Evolutionary conservation across 106 monocot species (phyloP).

Genomic region (Alisma plantagoaquatica): DNA sequence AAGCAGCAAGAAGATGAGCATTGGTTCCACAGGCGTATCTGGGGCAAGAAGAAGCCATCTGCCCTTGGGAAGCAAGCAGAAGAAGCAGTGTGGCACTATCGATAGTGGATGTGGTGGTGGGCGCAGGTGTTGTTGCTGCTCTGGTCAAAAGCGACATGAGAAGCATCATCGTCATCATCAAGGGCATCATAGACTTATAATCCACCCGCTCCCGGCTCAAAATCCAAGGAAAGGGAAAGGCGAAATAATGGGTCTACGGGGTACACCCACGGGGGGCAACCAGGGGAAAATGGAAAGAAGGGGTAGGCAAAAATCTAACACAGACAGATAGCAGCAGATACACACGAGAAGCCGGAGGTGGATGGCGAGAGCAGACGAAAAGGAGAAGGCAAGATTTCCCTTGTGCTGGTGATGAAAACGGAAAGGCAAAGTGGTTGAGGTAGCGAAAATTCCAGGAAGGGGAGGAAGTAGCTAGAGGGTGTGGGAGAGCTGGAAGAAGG

Average conservation of each 20-base stretch:
- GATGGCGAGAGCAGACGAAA: background rate
- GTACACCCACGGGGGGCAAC: too few species aligned
- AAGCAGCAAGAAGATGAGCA: background rate
- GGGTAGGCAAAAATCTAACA: too few species aligned
- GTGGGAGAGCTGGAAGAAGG: background rate
- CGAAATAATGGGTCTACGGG: background rate
- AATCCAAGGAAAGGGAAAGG: constrained; percentile 9
- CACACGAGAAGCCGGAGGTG: too few species aligned
- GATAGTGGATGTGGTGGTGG: background rate
- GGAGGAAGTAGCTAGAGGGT: background rate
- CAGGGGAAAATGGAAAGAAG: too few species aligned
- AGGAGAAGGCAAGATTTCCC: background rate
- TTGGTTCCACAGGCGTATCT: too few species aligned
- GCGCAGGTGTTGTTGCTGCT: background rate
- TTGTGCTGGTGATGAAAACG: background rate
- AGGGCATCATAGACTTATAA: constrained; percentile 3
- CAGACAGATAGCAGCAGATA: too few species aligned
- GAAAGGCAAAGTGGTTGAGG: background rate
- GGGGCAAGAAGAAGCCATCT: too few species aligned
- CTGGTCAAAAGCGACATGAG: background rate
- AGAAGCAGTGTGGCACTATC: too few species aligned
- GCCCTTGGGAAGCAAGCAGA: too few species aligned
- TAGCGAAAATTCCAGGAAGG: background rate
- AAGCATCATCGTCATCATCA: constrained; percentile 11
- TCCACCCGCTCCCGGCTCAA: constrained; percentile 3